A percentile compares a stretch with the other conserved stretches of the same genome.
These are phyloP conservation scores for Nitzschia inconspicua DNA, from an alignment of 108 stramenopile genomes.

Conservation along the genomic window DNA sequence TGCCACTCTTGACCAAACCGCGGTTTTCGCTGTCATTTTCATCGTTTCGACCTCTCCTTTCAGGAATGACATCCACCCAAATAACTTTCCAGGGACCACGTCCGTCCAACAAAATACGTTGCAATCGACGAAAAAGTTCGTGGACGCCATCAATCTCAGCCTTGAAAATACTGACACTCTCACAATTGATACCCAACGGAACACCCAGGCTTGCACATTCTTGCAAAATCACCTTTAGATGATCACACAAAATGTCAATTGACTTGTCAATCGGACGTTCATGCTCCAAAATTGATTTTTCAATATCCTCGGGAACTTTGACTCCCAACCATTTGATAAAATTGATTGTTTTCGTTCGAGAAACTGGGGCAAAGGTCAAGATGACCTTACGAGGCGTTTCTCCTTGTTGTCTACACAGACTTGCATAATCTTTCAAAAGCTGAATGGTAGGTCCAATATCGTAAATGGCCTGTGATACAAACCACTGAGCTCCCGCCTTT, in stretches of 20 bases:
- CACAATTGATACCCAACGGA: constrained; percentile 50
- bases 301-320: constrained; percentile 42
- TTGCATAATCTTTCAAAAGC: constrained; percentile 51
- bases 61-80: constrained; percentile 36
- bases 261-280: constrained; percentile 30
- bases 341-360: constrained; percentile 46
- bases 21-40: background rate
- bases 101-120: constrained; percentile 36
- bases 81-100: constrained; percentile 47
- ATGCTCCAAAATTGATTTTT: constrained; percentile 32
- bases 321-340: constrained; percentile 71
- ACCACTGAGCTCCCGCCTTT: constrained; percentile 55
- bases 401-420: constrained; percentile 34
- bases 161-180: constrained; percentile 48
- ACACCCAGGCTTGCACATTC: constrained; percentile 38
- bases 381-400: constrained; percentile 46
- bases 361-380: constrained; percentile 58
- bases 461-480: constrained; percentile 58
- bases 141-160: constrained; percentile 63
- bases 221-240: constrained; percentile 27
- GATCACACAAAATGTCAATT: constrained; percentile 36
- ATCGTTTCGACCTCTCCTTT: background rate
- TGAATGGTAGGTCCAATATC: constrained; percentile 53
- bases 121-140: constrained; percentile 45
- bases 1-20: background rate